Conservation (phyloP, 768 basidiomycete species). For the Trametes villosa region DNA sequence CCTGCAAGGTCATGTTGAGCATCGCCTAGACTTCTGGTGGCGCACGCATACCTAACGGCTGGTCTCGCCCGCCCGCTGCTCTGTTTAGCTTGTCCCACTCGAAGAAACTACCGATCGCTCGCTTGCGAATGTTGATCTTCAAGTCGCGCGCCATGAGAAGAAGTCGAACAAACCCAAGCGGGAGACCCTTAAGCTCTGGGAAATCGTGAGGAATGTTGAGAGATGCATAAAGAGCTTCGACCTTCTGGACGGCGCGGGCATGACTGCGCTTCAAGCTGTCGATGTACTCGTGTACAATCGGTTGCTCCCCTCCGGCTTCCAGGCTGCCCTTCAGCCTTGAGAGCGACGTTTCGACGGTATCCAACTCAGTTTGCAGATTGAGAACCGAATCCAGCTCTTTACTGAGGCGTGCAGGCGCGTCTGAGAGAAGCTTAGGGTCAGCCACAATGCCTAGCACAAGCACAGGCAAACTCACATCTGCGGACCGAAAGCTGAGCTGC, state of each 20-base stretch:
- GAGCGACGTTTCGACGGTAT: constrained; percentile 32
- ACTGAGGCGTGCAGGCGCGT: constrained; percentile 30
- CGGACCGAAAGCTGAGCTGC: constrained; percentile 35
- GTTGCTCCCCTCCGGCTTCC: neutral
- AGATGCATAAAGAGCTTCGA: constrained; percentile 39
- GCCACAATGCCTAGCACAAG: neutral
- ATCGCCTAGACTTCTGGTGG: constrained; percentile 4
- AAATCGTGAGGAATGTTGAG: constrained; percentile 39
- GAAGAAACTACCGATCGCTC: constrained; percentile 41
- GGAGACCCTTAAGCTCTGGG: constrained; percentile 38
- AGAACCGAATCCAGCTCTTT: constrained; percentile 40
- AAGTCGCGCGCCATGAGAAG: constrained; percentile 43
- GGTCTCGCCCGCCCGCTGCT: constrained; percentile 34
- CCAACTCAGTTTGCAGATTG: constrained; percentile 35
- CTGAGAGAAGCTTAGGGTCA: neutral
- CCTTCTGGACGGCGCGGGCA: constrained; percentile 26
- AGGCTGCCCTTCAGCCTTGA: neutral
- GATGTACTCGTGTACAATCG: constrained; percentile 11
- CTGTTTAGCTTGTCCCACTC: constrained; percentile 43
- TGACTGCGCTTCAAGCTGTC: constrained; percentile 9
- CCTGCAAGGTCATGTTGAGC: constrained; percentile 15
- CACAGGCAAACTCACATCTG: constrained; percentile 31
- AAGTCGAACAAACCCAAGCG: constrained; percentile 35
- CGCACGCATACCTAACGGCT: constrained; percentile 38
- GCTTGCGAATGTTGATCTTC: constrained; percentile 44